These are phyloP conservation scores for Cylindrodendrum hubeiense DNA, from an alignment of 2,329 filamentous ascomycete species.

Conservation along the genomic window DNA sequence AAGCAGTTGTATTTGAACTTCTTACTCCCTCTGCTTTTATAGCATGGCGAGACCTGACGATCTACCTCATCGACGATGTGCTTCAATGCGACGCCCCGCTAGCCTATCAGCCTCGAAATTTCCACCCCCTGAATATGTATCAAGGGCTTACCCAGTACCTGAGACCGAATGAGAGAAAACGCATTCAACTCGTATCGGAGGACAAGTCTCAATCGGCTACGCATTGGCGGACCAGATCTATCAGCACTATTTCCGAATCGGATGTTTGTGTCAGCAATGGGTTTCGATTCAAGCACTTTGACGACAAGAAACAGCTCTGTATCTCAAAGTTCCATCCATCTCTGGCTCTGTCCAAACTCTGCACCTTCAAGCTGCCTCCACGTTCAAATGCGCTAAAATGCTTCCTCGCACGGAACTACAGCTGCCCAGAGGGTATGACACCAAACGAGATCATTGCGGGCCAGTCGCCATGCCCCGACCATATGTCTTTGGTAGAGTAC, in stretches of 20 bases:
- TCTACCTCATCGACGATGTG: conserved; percentile 55
- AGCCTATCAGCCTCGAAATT: background rate
- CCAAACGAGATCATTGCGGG: conserved; percentile 66
- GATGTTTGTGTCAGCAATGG: conserved; percentile 41
- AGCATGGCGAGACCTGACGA: conserved; percentile 62
- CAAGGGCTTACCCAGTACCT: conserved; percentile 6
- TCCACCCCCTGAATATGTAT: conserved; percentile 23
- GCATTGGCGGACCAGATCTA: conserved; percentile 13
- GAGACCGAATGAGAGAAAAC: rapidly evolving
- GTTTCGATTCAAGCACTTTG: conserved; percentile 34
- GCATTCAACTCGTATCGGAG: conserved; percentile 34
- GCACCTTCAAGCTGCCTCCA: conserved; percentile 28
- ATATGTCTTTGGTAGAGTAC: conserved; percentile 66
- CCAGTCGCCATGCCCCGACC: conserved; percentile 59
- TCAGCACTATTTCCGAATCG: conserved; percentile 4
- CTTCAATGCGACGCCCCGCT: conserved; percentile 40
- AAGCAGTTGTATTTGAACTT: conserved; percentile 68
- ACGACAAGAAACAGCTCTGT: conserved; percentile 1
- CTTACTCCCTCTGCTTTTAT: conserved; percentile 53
- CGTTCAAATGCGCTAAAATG: conserved; percentile 15
- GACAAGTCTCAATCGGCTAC: conserved; percentile 32
- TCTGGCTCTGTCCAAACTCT: conserved; percentile 6
- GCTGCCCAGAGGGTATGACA: conserved; percentile 11
- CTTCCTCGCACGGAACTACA: conserved; percentile 26
- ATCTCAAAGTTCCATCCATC: background rate